Evolutionary conservation across 1,139 yeast genomes (phyloP), one percentile per base, ranked within the genome.

Genomic region (Wickerhamiella infanticola): DNA sequence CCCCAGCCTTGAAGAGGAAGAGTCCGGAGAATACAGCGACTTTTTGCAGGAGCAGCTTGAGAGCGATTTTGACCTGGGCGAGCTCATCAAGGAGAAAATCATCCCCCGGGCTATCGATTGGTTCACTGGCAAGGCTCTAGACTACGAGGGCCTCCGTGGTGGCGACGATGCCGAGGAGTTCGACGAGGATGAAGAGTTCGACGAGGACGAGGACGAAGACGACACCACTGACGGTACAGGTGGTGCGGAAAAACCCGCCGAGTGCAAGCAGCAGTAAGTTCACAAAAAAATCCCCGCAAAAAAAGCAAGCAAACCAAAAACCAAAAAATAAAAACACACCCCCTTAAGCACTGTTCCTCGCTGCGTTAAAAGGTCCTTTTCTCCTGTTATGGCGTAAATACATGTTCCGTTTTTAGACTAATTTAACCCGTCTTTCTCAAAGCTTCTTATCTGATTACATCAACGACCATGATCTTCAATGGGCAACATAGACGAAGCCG

Each of bases 41-140:
- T 90, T 81, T 51, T 70, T 85, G 56, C 96, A 88, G 63, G 81
- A 77, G 48, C 76, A 85, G 61, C 74, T 90, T 58, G 96, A 88
- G 58, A 70, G 83, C 58, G 99, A 90, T 67, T 93, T 90, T 68
- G 94, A 88, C 61, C 72, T 88, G 54, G 99, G 98, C 51, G 99
- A 90, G 67, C 93, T 86, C 60, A 79, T 90, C 63, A 90, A 93
- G 70, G 97, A 93, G 64, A 81, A 93, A 64, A 75, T 90, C 62
- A 81, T 90, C 55, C 96, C 97, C 53, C 78, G 95, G 59, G 97
- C 97, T 47, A 76, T 90, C 58, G 96, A 88, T 65, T 90, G 97
- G 97, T 90, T 85, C 64, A 88, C 97, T 18, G 97, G 98, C 45
- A 86, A 82, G 55, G 98, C 98, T n/a, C 75, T 88, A 49, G 75